A percentile compares a stretch with the other conserved stretches of the same genome.
Evolutionary conservation across 495 filamentous ascomycete genomes (phyloP).

Genomic region (Hypoxylon fragiforme): DNA sequence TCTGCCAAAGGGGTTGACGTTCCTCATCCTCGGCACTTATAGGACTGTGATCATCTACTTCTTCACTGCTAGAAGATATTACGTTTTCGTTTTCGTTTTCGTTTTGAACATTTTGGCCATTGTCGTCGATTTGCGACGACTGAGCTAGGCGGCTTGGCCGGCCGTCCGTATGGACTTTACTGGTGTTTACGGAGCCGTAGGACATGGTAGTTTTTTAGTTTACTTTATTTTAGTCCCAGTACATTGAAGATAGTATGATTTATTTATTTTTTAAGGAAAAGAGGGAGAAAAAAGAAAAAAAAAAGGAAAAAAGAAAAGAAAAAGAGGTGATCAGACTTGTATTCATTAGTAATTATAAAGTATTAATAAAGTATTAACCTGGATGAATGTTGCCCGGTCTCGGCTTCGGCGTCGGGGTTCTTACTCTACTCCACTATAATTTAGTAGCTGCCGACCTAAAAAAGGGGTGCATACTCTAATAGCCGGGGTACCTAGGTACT

Average conservation of each 20-base stretch:
- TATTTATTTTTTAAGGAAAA: no score
- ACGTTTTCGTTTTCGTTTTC: constrained; percentile 1
- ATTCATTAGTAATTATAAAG: constrained; percentile 6
- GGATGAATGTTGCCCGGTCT: no score
- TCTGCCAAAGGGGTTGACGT: constrained; percentile 3
- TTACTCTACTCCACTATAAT: background rate
- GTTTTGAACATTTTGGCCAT: constrained; percentile 2
- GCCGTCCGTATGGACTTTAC: background rate
- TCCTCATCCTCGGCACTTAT: background rate
- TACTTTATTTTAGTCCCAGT: no score
- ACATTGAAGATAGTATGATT: no score
- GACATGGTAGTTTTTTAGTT: constrained; percentile 14
- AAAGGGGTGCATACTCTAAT: background rate
- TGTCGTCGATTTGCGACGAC: constrained; percentile 4
- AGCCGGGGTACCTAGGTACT: no score
- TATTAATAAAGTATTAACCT: no score
- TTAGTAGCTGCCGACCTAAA: no score
- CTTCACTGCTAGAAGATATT: constrained; percentile 1
- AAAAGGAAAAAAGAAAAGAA: no score
- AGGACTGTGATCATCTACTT: background rate
- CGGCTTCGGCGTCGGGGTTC: constrained; percentile 22
- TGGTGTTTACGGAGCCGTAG: constrained; percentile 13
- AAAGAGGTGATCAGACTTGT: background rate
- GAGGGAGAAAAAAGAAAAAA: no score
- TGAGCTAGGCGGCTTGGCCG: background rate